These are phyloP conservation scores for Suillus luteus DNA, from an alignment of 768 basidiomycete genomes.

Conservation along the genomic window DNA sequence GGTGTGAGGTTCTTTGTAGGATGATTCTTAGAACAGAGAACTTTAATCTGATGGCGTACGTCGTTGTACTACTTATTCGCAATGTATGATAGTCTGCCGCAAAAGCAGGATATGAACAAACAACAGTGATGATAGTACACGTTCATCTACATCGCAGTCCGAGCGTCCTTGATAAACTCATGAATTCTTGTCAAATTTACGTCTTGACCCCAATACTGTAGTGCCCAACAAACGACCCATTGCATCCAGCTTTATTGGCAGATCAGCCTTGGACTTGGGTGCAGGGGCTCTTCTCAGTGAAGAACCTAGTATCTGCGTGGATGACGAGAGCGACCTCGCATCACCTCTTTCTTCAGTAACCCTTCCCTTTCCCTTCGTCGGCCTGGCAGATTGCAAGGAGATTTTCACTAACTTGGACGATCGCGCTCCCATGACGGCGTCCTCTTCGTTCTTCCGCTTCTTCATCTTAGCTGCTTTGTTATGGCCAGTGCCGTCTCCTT, in stretches of 20 bases:
- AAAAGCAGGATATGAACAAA: background rate
- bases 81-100: background rate
- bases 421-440: slow-evolving; percentile 13
- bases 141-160: background rate
- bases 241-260: slow-evolving; percentile 25
- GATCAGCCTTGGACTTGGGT: background rate
- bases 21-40: background rate
- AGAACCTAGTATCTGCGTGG: background rate
- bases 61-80: background rate
- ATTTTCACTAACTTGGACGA: slow-evolving; percentile 16
- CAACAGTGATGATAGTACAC: background rate
- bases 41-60: background rate
- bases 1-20: slow-evolving; percentile 71
- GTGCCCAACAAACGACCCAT: slow-evolving; percentile 26
- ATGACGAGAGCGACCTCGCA: slow-evolving; percentile 3
- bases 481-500: background rate
- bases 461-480: slow-evolving; percentile 13
- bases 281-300: background rate
- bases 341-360: slow-evolving; percentile 11
- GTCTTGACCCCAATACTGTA: slow-evolving; percentile 31
- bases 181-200: slow-evolving; percentile 34
- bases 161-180: slow-evolving; percentile 15
- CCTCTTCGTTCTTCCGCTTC: slow-evolving; percentile 15
- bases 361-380: slow-evolving; percentile 28
- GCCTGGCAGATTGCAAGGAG: slow-evolving; percentile 15